These are phyloP conservation scores for Dichotomocladium elegans DNA, from an alignment of 371 early-diverging fungal genomes.

Conservation along the genomic window DNA sequence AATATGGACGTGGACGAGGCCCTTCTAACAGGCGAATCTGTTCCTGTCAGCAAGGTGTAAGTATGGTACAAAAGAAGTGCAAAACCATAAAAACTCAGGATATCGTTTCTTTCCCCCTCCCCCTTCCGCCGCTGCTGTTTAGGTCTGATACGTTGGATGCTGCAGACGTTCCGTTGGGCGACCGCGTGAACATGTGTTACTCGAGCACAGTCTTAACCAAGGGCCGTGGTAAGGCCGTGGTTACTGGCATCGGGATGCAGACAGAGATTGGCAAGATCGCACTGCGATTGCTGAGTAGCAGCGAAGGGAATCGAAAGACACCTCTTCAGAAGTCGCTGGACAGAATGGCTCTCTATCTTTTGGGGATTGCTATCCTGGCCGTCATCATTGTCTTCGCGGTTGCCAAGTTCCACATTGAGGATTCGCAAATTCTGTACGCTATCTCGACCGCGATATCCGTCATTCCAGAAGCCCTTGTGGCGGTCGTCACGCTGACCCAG, in stretches of 20 bases:
- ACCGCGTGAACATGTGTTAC: slow-evolving; percentile 67
- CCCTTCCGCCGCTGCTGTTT: no score
- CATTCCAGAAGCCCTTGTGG: slow-evolving; percentile 95
- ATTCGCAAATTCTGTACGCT: slow-evolving; percentile 67
- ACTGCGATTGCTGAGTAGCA: slow-evolving; percentile 71
- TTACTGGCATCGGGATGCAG: slow-evolving; percentile 77
- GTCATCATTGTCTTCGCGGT: slow-evolving; percentile 58
- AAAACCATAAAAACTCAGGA: background rate
- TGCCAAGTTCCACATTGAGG: slow-evolving; percentile 53
- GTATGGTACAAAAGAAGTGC: background rate
- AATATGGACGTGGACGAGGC: slow-evolving; percentile 89
- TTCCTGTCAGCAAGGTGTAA: slow-evolving; percentile 65
- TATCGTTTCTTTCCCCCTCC: no score
- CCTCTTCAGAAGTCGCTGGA: slow-evolving; percentile 67
- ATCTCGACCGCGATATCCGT: slow-evolving; percentile 89
- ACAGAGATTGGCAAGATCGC: slow-evolving; percentile 94
- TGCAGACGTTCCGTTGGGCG: slow-evolving; percentile 36
- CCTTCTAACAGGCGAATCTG: slow-evolving; percentile 79
- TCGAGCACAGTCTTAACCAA: slow-evolving; percentile 56
- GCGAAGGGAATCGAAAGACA: slow-evolving; percentile 60
- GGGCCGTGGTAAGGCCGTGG: slow-evolving; percentile 63
- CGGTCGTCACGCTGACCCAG: slow-evolving; percentile 89
- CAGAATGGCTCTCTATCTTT: slow-evolving; percentile 59
- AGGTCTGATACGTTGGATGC: slow-evolving; percentile 18
- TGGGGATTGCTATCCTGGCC: slow-evolving; percentile 44